Conservation (phyloP, 352 stramenopile genomes). For the Phytophthora sojae region DNA sequence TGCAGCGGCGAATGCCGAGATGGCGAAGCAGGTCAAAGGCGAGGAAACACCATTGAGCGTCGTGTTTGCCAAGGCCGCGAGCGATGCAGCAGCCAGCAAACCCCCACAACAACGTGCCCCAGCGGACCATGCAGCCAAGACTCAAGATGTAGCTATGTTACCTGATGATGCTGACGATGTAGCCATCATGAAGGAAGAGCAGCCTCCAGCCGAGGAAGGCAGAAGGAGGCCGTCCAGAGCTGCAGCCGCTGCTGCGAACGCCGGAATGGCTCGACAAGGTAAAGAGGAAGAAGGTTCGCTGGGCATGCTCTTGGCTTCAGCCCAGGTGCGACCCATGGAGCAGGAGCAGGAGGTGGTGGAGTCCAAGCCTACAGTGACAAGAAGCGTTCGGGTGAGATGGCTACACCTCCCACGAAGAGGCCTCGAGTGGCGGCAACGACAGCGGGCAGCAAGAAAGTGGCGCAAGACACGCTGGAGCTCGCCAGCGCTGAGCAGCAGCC, state of each 20-base stretch:
- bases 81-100: background rate
- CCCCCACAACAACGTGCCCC: background rate
- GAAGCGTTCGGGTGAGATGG: conserved; percentile 19
- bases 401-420: conserved; percentile 10
- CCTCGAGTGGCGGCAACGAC: no score
- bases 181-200: background rate
- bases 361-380: conserved; percentile 1
- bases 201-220: background rate
- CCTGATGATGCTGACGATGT: background rate
- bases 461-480: conserved; percentile 13
- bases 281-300: conserved; percentile 17
- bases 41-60: conserved; percentile 6
- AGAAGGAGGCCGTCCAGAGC: conserved; percentile 22
- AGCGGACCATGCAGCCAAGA: conserved; percentile 2
- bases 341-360: background rate
- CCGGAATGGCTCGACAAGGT: conserved; percentile 21
- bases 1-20: conserved; percentile 12
- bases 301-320: conserved; percentile 12
- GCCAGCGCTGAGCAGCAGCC: background rate
- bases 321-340: background rate
- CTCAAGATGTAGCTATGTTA: background rate
- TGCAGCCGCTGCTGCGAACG: conserved; percentile 26
- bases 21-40: conserved; percentile 15
- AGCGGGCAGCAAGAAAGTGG: conserved; percentile 3
- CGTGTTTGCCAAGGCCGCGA: conserved; percentile 7